Evolutionary conservation across 2,329 filamentous ascomycete genomes (phyloP), one percentile per base, ranked within the genome.

Genomic region (Aspergillus pseudoviridinutans): DNA sequence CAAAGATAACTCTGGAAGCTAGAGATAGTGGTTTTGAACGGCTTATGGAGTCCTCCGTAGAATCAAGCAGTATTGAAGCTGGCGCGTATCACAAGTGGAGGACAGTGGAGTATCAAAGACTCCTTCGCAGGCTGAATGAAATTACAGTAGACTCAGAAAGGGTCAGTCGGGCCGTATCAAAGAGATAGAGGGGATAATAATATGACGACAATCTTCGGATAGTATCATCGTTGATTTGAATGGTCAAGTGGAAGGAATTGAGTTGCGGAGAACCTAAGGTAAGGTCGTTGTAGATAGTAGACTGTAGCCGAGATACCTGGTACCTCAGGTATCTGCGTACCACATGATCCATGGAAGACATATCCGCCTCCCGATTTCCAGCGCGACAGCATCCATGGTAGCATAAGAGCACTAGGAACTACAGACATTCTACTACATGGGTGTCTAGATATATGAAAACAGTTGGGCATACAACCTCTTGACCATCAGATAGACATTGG

Each of bases 341-440:
- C 32, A 35, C 4, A 35, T 44, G 41, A 51, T 27, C 54, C 50
- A 51, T 50, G 20, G 53, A 32, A 47, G 42, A 35, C 24, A 28
- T 24, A 25, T 28, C 17, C 52, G 49, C 41, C 29, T 51, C 55
- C 50, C 47, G 49, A 51, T 44, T 20, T 22, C 41, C 8, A 44
- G 7, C n/a, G 25, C 22, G 28, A 46, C n/a, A 29, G 32, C 53
- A 58, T 27, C 56, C 42, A 55, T 47, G 56, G 56, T 58, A 49
- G 32, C 12, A 35, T 17, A 35, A 35, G 4, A 35, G 5, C 12
- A 32, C 29, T 28, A 28, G 27, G 7, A 28, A 9, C 27, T 9
- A 28, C 10, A 38, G 50, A 25, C 3, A 25, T 25, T 25, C 24
- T 25, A 25, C 24, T 29, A 29, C 9, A 12, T 4, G 8, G 8